Conservation (phyloP, 2,329 filamentous ascomycete genomes). For the Pyricularia sp. region DNA sequence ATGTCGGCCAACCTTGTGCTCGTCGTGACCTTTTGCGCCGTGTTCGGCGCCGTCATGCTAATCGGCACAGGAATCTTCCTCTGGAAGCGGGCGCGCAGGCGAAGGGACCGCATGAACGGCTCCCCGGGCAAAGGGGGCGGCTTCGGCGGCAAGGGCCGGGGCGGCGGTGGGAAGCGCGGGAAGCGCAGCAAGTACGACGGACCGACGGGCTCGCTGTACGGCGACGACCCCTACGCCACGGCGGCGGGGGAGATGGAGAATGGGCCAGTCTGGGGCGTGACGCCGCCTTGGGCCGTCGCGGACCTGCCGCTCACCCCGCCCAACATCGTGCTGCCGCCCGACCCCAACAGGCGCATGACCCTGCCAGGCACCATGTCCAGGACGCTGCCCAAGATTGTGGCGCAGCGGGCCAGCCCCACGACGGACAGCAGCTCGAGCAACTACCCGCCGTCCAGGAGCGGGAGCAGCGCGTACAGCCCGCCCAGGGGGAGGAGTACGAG, state of each 20-base stretch:
- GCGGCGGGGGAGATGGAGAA: not conserved
- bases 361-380: constrained; percentile 3
- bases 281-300: not conserved
- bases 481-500: not conserved
- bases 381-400: constrained; percentile 5
- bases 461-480: not conserved
- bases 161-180: not conserved
- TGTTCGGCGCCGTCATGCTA: not conserved
- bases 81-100: constrained; percentile 1
- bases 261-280: not conserved
- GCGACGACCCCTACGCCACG: not conserved
- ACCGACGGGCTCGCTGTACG: not conserved
- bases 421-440: not conserved
- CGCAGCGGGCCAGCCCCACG: not conserved
- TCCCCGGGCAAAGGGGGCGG: not conserved
- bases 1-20: constrained; percentile 3
- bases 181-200: not conserved
- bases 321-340: not conserved
- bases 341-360: not conserved
- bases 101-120: not conserved
- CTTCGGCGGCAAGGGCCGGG: not conserved
- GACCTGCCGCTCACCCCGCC: not conserved
- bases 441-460: not conserved
- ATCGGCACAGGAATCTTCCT: not conserved
- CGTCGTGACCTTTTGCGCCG: constrained; percentile 1